A percentile compares a stretch with the other conserved stretches of the same genome.
Evolutionary conservation across 2,329 filamentous ascomycete genomes (phyloP).

Genomic region (Parascedosporium putredinis): DNA sequence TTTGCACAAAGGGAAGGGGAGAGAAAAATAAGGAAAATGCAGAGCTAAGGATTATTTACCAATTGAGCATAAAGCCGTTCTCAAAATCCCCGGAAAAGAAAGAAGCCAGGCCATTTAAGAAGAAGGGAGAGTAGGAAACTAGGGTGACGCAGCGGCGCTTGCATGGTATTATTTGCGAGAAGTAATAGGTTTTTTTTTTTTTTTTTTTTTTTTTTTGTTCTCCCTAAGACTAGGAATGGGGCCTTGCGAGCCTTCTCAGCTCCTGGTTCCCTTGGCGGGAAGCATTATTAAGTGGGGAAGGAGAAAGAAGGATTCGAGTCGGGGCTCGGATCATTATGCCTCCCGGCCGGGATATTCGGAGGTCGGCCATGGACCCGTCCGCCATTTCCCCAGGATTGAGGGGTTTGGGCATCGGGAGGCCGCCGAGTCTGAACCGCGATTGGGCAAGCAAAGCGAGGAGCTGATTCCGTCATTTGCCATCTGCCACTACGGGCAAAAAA

Average conservation of each 20-base stretch:
- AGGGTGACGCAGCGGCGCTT: too few species aligned
- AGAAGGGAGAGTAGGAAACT: background rate
- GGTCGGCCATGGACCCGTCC: background rate
- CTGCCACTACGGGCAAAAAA: too few species aligned
- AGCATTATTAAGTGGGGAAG: background rate
- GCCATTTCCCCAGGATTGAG: background rate
- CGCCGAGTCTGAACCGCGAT: background rate
- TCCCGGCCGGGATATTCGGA: background rate
- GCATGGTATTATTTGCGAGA: too few species aligned
- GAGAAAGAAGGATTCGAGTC: background rate
- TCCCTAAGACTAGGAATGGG: too few species aligned
- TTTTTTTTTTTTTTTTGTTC: too few species aligned
- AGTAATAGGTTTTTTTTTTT: too few species aligned
- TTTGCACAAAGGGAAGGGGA: too few species aligned
- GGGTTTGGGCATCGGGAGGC: too few species aligned
- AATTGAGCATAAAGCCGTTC: background rate
- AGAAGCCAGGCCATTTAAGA: background rate
- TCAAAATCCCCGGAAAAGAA: background rate
- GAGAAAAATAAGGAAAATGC: background rate
- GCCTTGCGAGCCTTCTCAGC: background rate
- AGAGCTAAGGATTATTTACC: background rate
- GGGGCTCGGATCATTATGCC: background rate
- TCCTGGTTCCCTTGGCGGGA: constrained; percentile 1
- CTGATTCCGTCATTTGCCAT: background rate
- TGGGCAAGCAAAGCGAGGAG: background rate